These are phyloP conservation scores for Hypocreales sp. DNA, from an alignment of 2,329 filamentous ascomycete genomes.

Conservation along the genomic window DNA sequence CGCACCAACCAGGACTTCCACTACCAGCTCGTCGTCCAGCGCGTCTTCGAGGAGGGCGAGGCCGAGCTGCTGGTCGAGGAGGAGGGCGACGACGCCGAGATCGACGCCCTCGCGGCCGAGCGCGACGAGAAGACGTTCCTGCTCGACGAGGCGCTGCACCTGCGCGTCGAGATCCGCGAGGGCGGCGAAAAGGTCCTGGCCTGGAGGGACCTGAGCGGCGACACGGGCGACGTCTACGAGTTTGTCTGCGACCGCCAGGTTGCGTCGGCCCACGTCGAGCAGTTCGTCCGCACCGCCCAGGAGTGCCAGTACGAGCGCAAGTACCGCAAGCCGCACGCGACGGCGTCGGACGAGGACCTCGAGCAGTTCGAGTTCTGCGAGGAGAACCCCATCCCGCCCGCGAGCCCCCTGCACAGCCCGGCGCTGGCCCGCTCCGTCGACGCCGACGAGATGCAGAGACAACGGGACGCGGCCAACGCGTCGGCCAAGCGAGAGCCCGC, in stretches of 20 bases:
- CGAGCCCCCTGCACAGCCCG: constrained; percentile 46
- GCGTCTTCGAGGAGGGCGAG: constrained; percentile 95
- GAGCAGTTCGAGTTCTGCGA: constrained; percentile 65
- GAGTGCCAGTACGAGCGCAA: constrained; percentile 98
- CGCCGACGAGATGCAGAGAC: constrained; percentile 38
- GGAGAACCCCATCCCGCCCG: constrained; percentile 47
- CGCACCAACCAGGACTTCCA: constrained; percentile 90
- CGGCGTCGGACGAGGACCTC: constrained; percentile 69
- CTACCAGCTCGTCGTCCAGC: constrained; percentile 91
- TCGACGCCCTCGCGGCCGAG: constrained; percentile 59
- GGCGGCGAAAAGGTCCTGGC: constrained; percentile 75
- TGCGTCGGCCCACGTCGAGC: constrained; percentile 52
- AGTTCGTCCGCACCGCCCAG: constrained; percentile 69
- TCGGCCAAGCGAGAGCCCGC: constrained; percentile 26
- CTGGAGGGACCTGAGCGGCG: constrained; percentile 89
- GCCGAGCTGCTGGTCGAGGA: constrained; percentile 83
- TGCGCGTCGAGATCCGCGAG: constrained; percentile 69
- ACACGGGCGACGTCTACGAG: constrained; percentile 90
- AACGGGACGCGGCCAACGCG: constrained; percentile 30
- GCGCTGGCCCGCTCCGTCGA: constrained; percentile 36
- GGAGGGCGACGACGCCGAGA: constrained; percentile 65
- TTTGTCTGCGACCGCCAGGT: constrained; percentile 80
- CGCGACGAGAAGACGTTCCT: constrained; percentile 96
- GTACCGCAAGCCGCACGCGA: constrained; percentile 64
- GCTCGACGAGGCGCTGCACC: constrained; percentile 80